These are phyloP conservation scores for Achaetomium macrosporum DNA, from an alignment of 2,329 filamentous ascomycete species.

Conservation along the genomic window DNA sequence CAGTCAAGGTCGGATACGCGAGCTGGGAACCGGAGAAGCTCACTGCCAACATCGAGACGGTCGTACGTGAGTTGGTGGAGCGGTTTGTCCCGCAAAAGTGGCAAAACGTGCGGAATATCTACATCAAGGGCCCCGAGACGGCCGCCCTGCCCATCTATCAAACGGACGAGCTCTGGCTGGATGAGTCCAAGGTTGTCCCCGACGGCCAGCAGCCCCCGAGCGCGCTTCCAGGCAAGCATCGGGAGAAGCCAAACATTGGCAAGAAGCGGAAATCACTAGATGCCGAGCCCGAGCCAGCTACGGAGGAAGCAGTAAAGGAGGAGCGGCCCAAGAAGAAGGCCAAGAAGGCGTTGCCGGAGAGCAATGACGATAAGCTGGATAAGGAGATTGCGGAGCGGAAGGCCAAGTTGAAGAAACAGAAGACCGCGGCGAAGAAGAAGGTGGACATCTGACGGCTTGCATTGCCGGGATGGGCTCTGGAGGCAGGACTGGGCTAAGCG, in stretches of 20 bases:
- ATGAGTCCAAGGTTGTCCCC: conserved; percentile 66
- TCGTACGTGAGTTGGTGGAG: conserved; percentile 62
- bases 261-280: conserved; percentile 57
- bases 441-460: conserved; percentile 17
- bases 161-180: conserved; percentile 84
- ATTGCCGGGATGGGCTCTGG: neutral
- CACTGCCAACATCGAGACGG: conserved; percentile 71
- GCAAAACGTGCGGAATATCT: conserved; percentile 76
- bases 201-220: conserved; percentile 44
- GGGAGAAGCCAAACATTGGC: conserved; percentile 51
- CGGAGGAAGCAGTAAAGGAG: conserved; percentile 24
- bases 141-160: conserved; percentile 91
- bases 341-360: conserved; percentile 40
- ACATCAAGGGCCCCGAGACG: conserved; percentile 87
- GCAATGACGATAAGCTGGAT: conserved; percentile 49
- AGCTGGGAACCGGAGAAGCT: conserved; percentile 70
- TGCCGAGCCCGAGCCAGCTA: conserved; percentile 20
- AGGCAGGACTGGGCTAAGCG: neutral
- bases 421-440: conserved; percentile 45
- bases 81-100: conserved; percentile 82
- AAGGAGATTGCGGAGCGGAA: conserved; percentile 57
- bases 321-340: conserved; percentile 37
- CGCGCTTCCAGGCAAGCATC: conserved; percentile 33
- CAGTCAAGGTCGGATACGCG: conserved; percentile 72
- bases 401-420: conserved; percentile 52